A percentile compares a stretch with the other conserved stretches of the same genome.
Conservation (phyloP, 2,329 filamentous ascomycete species). For the Aspergillus aculeatinus region DNA sequence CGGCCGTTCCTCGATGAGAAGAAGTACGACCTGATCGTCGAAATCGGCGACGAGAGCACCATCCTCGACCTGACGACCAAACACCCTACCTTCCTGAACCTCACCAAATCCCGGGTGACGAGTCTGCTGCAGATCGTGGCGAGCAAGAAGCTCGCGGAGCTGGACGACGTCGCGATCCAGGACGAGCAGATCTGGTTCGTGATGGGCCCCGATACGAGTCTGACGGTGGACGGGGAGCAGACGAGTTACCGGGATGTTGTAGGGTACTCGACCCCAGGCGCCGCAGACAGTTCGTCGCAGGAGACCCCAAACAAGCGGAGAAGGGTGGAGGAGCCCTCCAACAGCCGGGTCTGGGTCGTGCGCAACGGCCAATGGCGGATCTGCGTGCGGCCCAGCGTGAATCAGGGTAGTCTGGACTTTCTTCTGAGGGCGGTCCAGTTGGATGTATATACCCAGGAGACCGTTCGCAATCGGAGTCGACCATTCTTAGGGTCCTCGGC, state of each 20-base stretch:
- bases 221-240: conserved; percentile 41
- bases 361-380: conserved; percentile 70
- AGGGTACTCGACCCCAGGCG: conserved; percentile 13
- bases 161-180: conserved; percentile 66
- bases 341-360: conserved; percentile 57
- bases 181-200: conserved; percentile 59
- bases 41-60: conserved; percentile 70
- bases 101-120: conserved; percentile 67
- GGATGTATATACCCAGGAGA: conserved; percentile 67
- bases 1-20: conserved; percentile 81
- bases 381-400: conserved; percentile 56
- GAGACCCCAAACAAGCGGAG: conserved; percentile 18
- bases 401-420: conserved; percentile 60
- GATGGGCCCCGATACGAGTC: conserved; percentile 54
- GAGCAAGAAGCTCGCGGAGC: conserved; percentile 61
- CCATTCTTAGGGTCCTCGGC: conserved; percentile 55
- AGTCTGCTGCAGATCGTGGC: conserved; percentile 78
- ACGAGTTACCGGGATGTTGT: conserved; percentile 12
- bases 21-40: conserved; percentile 72
- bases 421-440: conserved; percentile 74
- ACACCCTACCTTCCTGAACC: conserved; percentile 70
- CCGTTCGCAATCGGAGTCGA: conserved; percentile 63
- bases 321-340: conserved; percentile 13
- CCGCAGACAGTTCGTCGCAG: neutral
- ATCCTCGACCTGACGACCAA: conserved; percentile 55